A percentile compares a stretch with the other conserved stretches of the same genome.
phyloP scores from a whole-genome alignment of 1,139 yeast species.

The Nakaseomyces glabratus region DNA sequence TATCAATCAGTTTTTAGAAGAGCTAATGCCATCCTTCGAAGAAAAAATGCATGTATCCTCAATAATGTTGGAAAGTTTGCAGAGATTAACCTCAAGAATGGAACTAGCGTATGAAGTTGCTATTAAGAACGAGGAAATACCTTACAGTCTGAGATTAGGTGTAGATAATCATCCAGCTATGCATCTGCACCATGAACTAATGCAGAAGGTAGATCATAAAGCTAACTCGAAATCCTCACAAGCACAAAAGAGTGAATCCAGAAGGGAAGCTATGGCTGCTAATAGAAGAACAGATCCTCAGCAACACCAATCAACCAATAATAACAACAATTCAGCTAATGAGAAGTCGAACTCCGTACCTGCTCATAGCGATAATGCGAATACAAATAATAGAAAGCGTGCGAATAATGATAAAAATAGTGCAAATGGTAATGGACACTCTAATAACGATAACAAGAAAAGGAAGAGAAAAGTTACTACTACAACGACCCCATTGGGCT shows the following conservation, averaged over 20 bases:
- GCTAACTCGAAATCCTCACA: slow-evolving; percentile 47
- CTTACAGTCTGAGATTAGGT: slow-evolving; percentile 49
- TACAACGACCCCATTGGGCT: slow-evolving; percentile 7
- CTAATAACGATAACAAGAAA: slow-evolving; percentile 12
- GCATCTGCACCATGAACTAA: slow-evolving; percentile 31
- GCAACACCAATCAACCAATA: slow-evolving; percentile 14
- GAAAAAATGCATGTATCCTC: slow-evolving; percentile 97
- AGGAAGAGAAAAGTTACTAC: slow-evolving; percentile 12
- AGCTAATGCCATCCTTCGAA: slow-evolving; percentile 84
- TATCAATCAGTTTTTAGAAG: slow-evolving; percentile 47
- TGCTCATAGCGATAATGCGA: slow-evolving; percentile 11
- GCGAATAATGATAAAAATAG: slow-evolving; percentile 2
- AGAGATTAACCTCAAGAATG: slow-evolving; percentile 60
- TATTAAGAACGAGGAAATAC: slow-evolving; percentile 63
- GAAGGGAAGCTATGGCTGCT: slow-evolving; percentile 91
- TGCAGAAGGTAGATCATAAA: slow-evolving; percentile 28
- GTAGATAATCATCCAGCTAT: slow-evolving; percentile 85
- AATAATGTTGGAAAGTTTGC: slow-evolving; percentile 72
- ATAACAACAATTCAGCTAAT: slow-evolving; percentile 10
- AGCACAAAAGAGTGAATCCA: slow-evolving; percentile 65
- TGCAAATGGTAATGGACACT: slow-evolving; percentile 12
- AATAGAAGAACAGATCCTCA: slow-evolving; percentile 38
- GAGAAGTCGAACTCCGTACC: slow-evolving; percentile 12
- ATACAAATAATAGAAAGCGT: slow-evolving; percentile 7
- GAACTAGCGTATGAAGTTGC: slow-evolving; percentile 75